Base-by-base conservation (phyloP, 768 basidiomycete genomes). In the Imleria badia region DNA sequence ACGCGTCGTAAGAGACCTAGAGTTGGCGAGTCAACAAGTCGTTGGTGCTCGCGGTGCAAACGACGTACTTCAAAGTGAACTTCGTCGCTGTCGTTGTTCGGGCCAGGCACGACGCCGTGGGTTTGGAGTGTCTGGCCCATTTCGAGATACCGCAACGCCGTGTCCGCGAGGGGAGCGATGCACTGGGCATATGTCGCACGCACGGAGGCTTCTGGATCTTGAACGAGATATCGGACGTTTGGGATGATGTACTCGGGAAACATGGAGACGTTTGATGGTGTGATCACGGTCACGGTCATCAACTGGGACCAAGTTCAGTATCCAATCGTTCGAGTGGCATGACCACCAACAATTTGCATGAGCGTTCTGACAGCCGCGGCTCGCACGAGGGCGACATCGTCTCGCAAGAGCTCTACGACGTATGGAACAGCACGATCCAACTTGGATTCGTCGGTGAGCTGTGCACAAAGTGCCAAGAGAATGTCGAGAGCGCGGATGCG, bases 171-270 rank as follows among this genome's bases (percentile, higher is more conserved):
- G 19, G 85, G 81, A 1, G 87, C 87, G 35, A 98, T 83, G 59
- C 88, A 90, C 61, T 92, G 89, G 0, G 95, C 97, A 64, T 89
- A 86, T 71, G 89, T 75, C 71, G 83, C 71, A 72, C 97, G 78
- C 5, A 89, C 86, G n/a, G 86, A 87, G 0, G 93, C 80, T 60
- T 98, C 94, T 1, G 86, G 76, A 66, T 98, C 97, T 46, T 84
- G 81, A 0, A 89, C 82, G 8, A 99, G 78, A 57, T 92, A 85
- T 34, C 83, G 82, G 63, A 93, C 82, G 65, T 97, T 91, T 1
- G 94, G 95, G 29, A 98, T 84, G 60, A 98, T 89, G 68, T 98
- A 99, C 70, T 98, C 95, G 0, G 94, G 91, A 64, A 98, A 89
- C 23, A 98, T 90, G 9, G 91, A 66, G 67, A 76, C 76, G 45